Percentiles rank a stretch among this genome's conserved stretches.
Conservation (phyloP, 2,329 filamentous ascomycete species). For the Lachnellula hyalina region DNA sequence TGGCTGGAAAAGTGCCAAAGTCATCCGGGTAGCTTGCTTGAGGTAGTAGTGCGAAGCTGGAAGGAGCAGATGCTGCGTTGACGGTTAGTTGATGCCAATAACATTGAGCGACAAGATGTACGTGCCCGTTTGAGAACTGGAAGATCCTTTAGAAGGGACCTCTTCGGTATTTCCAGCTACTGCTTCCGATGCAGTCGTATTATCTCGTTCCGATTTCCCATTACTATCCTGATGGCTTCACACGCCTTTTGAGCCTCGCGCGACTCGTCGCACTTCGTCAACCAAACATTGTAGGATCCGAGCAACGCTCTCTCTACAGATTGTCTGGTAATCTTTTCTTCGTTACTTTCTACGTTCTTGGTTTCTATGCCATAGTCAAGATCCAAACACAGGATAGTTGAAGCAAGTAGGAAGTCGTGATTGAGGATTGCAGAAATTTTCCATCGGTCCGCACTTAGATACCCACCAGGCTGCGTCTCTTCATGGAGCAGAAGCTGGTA, state of each 20-base stretch:
- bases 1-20: neutral
- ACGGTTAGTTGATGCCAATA: too few relatives aligned
- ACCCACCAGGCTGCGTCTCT: slow-evolving; percentile 46
- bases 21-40: neutral
- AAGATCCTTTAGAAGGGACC: neutral
- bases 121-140: neutral
- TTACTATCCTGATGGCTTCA: slow-evolving; percentile 6
- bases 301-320: slow-evolving; percentile 1
- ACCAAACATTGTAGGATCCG: slow-evolving; percentile 5
- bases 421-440: slow-evolving; percentile 52
- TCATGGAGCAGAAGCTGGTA: slow-evolving; percentile 43
- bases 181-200: neutral
- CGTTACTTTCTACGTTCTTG: neutral
- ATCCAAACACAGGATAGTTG: slow-evolving; percentile 47
- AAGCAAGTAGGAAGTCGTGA: slow-evolving; percentile 55
- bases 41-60: neutral
- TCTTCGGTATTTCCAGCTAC: neutral
- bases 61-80: neutral
- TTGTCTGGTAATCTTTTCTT: neutral
- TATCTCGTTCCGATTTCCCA: neutral
- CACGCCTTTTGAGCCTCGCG: slow-evolving; percentile 9
- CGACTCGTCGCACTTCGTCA: slow-evolving; percentile 1
- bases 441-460: slow-evolving; percentile 47
- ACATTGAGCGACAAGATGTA: too few relatives aligned
- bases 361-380: neutral